Evolutionary conservation across 2,329 filamentous ascomycete genomes (phyloP), one percentile per base, ranked within the genome.

Genomic region (Ambrosiella cleistominuta): DNA sequence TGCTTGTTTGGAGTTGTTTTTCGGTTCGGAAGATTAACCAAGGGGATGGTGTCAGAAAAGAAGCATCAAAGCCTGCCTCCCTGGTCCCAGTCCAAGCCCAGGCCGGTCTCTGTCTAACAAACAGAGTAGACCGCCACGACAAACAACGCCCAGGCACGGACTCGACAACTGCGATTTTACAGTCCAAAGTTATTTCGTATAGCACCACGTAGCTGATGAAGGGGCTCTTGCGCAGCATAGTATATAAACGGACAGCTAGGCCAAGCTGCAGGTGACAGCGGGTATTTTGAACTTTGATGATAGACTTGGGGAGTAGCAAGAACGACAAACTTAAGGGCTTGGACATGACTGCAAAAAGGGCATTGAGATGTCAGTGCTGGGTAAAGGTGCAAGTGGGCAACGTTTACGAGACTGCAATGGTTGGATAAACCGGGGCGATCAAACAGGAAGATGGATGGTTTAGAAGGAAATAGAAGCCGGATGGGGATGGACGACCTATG

Each of bases 31-130:
- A 15, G 36, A 17, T 37, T 11, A 38, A 38, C 42, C 44, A 57
- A 57, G 55, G 55, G 55, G 55, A 38, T 50, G 27, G 55, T 57
- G 45, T 57, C 55, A 57, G 55, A 57, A 19, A 57, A 47, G 44
- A 47, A 47, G n/a, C 44, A 57, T 50, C 42, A 50, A 45, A 37
- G 45, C 36, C 44, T 50, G 12, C 1, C 49, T 47, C 27, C 53
- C 55, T 57, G 55, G 55, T 50, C 55, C 45, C 11, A 57, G 45
- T 19, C 44, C 44, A 57, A 47, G 55, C 45, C 55, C 55, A 57
- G 55, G 36, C 45, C 36, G 17, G 35, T 49, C 44, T 49, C 44
- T 50, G 36, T 39, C 42, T 27, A 44, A 50, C 42, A 40, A 51
- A 51, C 42, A 35, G 35, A 50, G 44, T 50, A 35, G 44, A 36